Evolutionary conservation across 108 stramenopile genomes (phyloP).

Genomic region (Epithemia pelagica): DNA sequence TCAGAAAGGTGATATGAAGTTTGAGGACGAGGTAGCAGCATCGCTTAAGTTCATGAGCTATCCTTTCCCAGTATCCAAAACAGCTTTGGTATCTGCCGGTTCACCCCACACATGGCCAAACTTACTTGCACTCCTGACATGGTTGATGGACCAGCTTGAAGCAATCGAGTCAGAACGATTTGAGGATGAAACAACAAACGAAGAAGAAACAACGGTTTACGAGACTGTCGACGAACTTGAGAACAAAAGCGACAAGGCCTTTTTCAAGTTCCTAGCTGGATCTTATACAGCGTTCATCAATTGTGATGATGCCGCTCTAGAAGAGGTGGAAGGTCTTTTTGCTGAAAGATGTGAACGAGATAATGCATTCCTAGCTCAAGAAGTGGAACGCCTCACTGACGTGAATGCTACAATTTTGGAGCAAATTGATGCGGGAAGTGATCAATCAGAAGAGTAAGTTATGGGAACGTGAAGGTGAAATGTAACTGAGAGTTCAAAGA

Average conservation of each 20-base stretch:
- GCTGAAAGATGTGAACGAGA: slow-evolving; percentile 66
- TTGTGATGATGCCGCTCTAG: slow-evolving; percentile 71
- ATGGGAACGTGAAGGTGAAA: no score
- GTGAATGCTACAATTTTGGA: slow-evolving; percentile 50
- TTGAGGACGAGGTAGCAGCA: slow-evolving; percentile 93
- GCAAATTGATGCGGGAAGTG: slow-evolving; percentile 44
- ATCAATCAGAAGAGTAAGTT: slow-evolving; percentile 66
- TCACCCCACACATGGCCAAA: slow-evolving; percentile 98
- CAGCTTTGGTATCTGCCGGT: slow-evolving; percentile 93
- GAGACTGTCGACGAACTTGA: slow-evolving; percentile 51
- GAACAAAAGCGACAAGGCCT: slow-evolving; percentile 54
- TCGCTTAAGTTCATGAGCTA: slow-evolving; percentile 91
- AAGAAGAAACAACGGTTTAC: slow-evolving; percentile 20
- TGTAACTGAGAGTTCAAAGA: background rate
- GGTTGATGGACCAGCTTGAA: slow-evolving; percentile 84
- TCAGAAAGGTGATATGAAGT: slow-evolving; percentile 54
- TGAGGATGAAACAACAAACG: slow-evolving; percentile 19
- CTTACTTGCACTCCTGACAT: slow-evolving; percentile 89
- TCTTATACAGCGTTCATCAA: slow-evolving; percentile 83
- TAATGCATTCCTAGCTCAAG: slow-evolving; percentile 49
- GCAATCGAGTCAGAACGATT: slow-evolving; percentile 26
- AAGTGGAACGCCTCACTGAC: slow-evolving; percentile 59
- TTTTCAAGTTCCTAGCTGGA: slow-evolving; percentile 72
- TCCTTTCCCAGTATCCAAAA: slow-evolving; percentile 87
- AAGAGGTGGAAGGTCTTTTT: slow-evolving; percentile 59